phyloP scores from a whole-genome alignment of 441 rosid genomes.

The Pelargonium cotyledonis region DNA sequence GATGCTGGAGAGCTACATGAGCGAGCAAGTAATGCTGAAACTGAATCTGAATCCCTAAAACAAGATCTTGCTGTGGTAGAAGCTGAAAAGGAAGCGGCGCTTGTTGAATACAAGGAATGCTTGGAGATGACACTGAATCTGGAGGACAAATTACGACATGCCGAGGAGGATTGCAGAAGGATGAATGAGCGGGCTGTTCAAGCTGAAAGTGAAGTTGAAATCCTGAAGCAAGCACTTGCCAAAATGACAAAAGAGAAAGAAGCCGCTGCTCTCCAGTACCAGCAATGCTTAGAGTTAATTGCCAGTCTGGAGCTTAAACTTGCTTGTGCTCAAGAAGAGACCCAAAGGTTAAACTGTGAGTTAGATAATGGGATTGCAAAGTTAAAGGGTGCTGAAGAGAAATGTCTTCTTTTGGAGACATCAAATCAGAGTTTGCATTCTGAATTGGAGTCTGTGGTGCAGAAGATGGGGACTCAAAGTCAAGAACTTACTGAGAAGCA shows the following conservation, averaged over 20 bases:
- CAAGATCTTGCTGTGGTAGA: conserved; percentile 46
- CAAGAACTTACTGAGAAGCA: conserved; percentile 79
- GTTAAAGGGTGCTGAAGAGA: conserved; percentile 74
- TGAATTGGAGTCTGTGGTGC: conserved; percentile 50
- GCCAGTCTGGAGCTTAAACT: conserved; percentile 57
- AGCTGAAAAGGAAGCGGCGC: conserved; percentile 61
- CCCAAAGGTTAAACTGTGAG: conserved; percentile 56
- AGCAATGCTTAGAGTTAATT: conserved; percentile 61
- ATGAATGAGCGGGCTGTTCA: conserved; percentile 42
- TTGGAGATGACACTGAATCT: conserved; percentile 50
- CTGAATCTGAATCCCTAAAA: conserved; percentile 43
- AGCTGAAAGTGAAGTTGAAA: conserved; percentile 63
- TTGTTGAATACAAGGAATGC: conserved; percentile 46
- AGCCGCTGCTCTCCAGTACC: conserved; percentile 56
- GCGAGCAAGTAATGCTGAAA: conserved; percentile 55
- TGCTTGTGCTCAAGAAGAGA: conserved; percentile 55
- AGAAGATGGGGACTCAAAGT: conserved; percentile 57
- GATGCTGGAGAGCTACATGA: conserved; percentile 51
- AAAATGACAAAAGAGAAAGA: conserved; percentile 64
- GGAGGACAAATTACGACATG: conserved; percentile 50
- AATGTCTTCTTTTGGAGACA: conserved; percentile 60
- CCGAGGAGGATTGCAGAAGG: conserved; percentile 51
- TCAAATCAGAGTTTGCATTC: conserved; percentile 65
- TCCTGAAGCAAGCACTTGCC: conserved; percentile 47
- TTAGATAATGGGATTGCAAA: conserved; percentile 56